Base-by-base conservation (phyloP, 108 stramenopile species). In the Aureococcus anophagefferens region DNA sequence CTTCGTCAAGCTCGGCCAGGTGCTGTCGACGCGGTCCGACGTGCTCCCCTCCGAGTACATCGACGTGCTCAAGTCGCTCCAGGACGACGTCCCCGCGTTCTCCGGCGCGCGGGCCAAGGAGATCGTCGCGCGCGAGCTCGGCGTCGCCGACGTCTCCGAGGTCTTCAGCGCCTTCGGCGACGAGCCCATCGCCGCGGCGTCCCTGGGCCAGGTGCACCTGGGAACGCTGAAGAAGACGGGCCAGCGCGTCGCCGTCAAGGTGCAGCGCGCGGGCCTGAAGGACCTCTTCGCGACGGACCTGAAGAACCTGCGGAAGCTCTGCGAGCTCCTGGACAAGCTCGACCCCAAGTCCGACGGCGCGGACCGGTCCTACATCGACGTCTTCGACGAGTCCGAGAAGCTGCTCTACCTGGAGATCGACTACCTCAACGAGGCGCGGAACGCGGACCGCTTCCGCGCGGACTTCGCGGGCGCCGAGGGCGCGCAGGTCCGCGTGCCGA, bases 61-160 rank as follows among this genome's bases (percentile, higher is more conserved):
- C 17, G 89, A 95, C 72, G 89, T 91, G 35, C 81, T 97, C 31
- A 87, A 88, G 69, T 84, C 87, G 25, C 81, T 97, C 35, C 94
- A 95, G 82, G 96, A 97, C 72, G 89, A 97, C 46, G 96, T 97
- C 0, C 96, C 96, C 30, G 91, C 89, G 0, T 97, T 97, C 65
- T 80, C 84, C 9, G 93, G 93, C 5, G 82, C 68, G 30, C 77
- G 84, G 21, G 96, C 96, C 33, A 89, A 91, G 76, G 78, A 87
- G 71, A 95, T 97, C 69, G 80, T 97, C 36, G 79, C 81, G 68
- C 66, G 79, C 59, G 96, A 97, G 73, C 80, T 97, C 32, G 82
- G 82, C 32, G 80, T 85, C 4, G 77, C 71, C 36, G 91, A 93
- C 63, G 72, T 81, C 1, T 34, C 35, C 9, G 66, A 88, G 40